These are phyloP conservation scores for Epichloe sibirici DNA, from an alignment of 2,329 filamentous ascomycete genomes.

Conservation along the genomic window DNA sequence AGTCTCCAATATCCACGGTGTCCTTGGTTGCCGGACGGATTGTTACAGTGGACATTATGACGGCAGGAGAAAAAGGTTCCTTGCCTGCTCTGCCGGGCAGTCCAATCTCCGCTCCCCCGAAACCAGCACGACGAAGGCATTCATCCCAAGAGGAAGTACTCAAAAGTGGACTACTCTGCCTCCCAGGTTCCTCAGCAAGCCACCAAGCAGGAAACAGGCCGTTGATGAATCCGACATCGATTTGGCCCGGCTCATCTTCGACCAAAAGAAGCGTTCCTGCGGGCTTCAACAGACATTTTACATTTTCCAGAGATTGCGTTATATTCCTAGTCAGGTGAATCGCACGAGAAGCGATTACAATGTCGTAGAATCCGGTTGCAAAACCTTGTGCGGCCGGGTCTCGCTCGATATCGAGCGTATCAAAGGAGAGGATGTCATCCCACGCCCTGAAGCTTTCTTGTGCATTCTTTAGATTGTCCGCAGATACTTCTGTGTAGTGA, in stretches of 20 bases:
- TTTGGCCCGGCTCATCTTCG: background rate
- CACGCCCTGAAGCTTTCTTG: background rate
- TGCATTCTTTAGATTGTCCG: background rate
- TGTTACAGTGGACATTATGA: background rate
- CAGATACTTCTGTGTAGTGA: background rate
- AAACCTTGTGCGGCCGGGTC: background rate
- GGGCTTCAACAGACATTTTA: conserved; percentile 13
- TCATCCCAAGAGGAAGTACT: background rate
- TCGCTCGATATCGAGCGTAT: background rate
- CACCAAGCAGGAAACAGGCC: background rate
- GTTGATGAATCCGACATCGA: background rate
- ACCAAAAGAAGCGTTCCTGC: conserved; percentile 15
- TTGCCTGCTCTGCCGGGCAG: background rate
- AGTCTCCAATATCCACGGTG: background rate
- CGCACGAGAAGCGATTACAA: background rate
- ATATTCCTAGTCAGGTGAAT: conserved; percentile 15
- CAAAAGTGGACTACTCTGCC: background rate
- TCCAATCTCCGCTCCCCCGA: background rate
- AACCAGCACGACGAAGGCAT: background rate
- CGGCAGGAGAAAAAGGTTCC: background rate
- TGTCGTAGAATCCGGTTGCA: background rate
- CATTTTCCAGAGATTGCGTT: conserved; percentile 10
- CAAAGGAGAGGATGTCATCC: background rate
- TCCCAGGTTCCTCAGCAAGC: background rate
- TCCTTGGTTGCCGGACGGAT: background rate